These are phyloP conservation scores for Ophidiomyces ophidiicola DNA, from an alignment of 2,329 filamentous ascomycete genomes.

Conservation along the genomic window DNA sequence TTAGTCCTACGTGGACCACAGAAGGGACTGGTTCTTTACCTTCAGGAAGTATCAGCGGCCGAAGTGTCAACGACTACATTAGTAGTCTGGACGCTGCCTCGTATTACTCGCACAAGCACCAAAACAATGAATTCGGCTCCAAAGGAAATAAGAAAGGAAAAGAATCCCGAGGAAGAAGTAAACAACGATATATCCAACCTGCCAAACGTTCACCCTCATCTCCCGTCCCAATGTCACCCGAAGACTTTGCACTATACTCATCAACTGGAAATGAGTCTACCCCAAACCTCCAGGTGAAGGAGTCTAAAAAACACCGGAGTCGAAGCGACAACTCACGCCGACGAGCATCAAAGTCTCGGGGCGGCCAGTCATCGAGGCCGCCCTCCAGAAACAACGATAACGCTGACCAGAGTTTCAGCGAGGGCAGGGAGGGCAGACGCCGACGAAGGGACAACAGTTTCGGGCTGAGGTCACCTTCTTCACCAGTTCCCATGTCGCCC, in stretches of 20 bases:
- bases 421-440: constrained; percentile 46
- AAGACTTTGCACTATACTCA: constrained; percentile 50
- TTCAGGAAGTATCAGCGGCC: constrained; percentile 48
- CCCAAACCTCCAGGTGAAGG: not conserved
- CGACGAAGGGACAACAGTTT: constrained; percentile 48
- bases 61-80: constrained; percentile 71
- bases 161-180: constrained; percentile 53
- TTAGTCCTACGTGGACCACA: constrained; percentile 28
- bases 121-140: constrained; percentile 28
- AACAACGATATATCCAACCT: constrained; percentile 56
- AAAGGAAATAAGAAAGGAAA: constrained; percentile 48
- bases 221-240: constrained; percentile 85
- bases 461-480: constrained; percentile 60
- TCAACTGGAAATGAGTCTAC: constrained; percentile 15
- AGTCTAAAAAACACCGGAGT: constrained; percentile 2
- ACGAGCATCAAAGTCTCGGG: constrained; percentile 3
- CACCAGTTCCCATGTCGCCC: constrained; percentile 62
- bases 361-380: not conserved
- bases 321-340: constrained; percentile 4
- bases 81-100: constrained; percentile 71
- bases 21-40: constrained; percentile 40
- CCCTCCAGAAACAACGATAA: not conserved
- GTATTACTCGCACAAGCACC: constrained; percentile 44
- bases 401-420: not conserved
- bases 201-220: constrained; percentile 83